Percentiles rank a stretch among this genome's conserved stretches.
These are phyloP conservation scores for Melanogaster broomeanus DNA, from an alignment of 768 basidiomycete genomes.

Conservation along the genomic window DNA sequence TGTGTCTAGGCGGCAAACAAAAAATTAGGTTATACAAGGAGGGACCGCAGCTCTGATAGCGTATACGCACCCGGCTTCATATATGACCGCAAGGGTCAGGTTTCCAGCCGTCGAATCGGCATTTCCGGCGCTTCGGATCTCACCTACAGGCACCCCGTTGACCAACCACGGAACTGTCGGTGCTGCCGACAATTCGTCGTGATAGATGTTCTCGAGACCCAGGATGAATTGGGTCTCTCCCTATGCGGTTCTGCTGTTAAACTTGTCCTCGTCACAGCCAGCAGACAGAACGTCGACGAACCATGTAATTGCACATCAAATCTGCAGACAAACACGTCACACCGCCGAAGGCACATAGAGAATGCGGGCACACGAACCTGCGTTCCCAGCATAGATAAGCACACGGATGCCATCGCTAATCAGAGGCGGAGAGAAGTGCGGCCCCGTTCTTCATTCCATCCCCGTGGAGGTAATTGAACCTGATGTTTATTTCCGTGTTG, in stretches of 20 bases:
- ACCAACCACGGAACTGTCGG: conserved; percentile 36
- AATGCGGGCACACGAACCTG: conserved; percentile 22
- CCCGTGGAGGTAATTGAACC: too few species aligned
- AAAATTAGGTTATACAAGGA: too few species aligned
- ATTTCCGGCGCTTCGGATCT: conserved; percentile 40
- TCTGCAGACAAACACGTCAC: conserved; percentile 9
- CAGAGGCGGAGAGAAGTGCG: conserved; percentile 47
- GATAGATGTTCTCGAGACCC: conserved; percentile 40
- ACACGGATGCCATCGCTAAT: conserved; percentile 52
- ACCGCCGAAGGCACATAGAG: background rate
- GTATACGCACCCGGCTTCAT: conserved; percentile 48
- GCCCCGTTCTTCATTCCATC: conserved; percentile 27
- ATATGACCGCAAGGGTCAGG: conserved; percentile 49
- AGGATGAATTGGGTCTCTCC: conserved; percentile 43
- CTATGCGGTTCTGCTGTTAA: background rate
- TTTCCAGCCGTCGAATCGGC: conserved; percentile 47
- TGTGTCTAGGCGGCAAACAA: conserved; percentile 30
- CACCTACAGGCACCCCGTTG: conserved; percentile 40
- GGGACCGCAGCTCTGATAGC: background rate
- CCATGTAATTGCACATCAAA: conserved; percentile 42
- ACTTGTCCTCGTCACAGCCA: background rate
- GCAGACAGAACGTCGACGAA: background rate
- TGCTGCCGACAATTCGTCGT: conserved; percentile 37
- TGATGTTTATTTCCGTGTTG: conserved; percentile 9
- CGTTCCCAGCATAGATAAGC: conserved; percentile 37